Conservation (phyloP, 1,284 basidiomycete genomes). For the Inonotus hispidus region DNA sequence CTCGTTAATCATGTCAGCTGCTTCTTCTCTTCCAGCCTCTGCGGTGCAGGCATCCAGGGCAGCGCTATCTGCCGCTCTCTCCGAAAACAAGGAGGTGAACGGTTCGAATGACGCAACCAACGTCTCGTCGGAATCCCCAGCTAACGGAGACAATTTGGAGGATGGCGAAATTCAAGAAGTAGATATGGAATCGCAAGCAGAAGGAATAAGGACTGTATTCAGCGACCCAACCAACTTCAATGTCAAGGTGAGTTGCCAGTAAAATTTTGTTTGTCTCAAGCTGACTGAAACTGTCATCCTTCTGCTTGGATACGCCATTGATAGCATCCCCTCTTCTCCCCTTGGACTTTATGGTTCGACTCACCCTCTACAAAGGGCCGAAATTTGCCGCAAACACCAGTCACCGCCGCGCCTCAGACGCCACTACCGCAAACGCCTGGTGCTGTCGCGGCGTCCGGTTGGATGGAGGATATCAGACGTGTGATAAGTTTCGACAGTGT, state of each 20-base stretch:
- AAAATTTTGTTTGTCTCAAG: background rate
- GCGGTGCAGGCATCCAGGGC: slow-evolving; percentile 70
- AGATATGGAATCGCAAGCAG: slow-evolving; percentile 76
- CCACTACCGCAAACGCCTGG: slow-evolving; percentile 64
- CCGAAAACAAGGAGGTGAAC: slow-evolving; percentile 43
- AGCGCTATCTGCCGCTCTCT: slow-evolving; percentile 63
- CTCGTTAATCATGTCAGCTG: background rate
- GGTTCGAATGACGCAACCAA: slow-evolving; percentile 27
- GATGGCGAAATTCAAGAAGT: slow-evolving; percentile 75
- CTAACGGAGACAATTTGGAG: slow-evolving; percentile 35
- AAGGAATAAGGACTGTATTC: slow-evolving; percentile 84
- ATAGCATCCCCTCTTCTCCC: slow-evolving; percentile 86
- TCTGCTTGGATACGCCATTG: slow-evolving; percentile 16
- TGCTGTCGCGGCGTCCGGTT: slow-evolving; percentile 64
- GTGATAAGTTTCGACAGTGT: slow-evolving; percentile 92
- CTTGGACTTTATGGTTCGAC: slow-evolving; percentile 98
- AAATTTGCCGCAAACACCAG: slow-evolving; percentile 81
- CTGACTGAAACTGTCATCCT: background rate
- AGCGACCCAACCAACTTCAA: slow-evolving; percentile 87
- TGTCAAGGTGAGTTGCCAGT: slow-evolving; percentile 62
- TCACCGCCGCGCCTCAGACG: slow-evolving; percentile 73
- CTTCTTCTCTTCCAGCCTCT: slow-evolving; percentile 45
- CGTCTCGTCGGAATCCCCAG: slow-evolving; percentile 28
- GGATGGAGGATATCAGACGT: slow-evolving; percentile 97
- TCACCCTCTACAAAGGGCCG: slow-evolving; percentile 85